Conservation (phyloP, 306 rosid species). For the Lathyrus oleraceus region DNA sequence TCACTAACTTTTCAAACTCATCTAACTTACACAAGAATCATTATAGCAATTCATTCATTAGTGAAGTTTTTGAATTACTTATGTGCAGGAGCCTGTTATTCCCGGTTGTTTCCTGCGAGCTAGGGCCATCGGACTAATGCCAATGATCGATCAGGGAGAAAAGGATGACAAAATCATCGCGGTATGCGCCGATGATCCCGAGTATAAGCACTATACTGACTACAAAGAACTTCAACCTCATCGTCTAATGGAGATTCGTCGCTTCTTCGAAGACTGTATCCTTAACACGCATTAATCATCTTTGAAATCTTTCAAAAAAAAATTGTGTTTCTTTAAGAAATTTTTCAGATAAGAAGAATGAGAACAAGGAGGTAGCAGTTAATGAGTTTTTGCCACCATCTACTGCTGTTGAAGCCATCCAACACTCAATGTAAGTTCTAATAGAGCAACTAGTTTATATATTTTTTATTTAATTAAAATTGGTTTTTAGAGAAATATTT, state of each 20-base stretch:
- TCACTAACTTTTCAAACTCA: conserved; percentile 24
- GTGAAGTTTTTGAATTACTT: conserved; percentile 27
- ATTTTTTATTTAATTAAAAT: neutral
- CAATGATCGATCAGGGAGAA: conserved; percentile 99
- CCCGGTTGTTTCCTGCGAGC: conserved; percentile 97
- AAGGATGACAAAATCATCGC: conserved; percentile 98
- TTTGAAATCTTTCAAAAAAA: neutral
- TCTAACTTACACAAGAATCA: neutral
- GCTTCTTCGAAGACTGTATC: conserved; percentile 99
- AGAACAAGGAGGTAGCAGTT: conserved; percentile 97
- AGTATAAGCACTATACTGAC: conserved; percentile 78
- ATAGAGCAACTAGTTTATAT: conserved; percentile 12
- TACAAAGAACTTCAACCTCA: conserved; percentile 85
- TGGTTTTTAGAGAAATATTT: neutral
- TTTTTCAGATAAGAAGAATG: conserved; percentile 85
- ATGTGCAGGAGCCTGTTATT: conserved; percentile 85
- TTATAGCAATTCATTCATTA: neutral
- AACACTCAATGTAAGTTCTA: conserved; percentile 74
- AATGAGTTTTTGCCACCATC: conserved; percentile 76
- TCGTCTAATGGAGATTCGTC: conserved; percentile 86
- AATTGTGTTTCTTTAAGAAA: conserved; percentile 44
- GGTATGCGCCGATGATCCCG: conserved; percentile 98
- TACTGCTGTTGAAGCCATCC: conserved; percentile 79
- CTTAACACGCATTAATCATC: conserved; percentile 26
- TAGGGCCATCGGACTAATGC: conserved; percentile 91